Percentiles rank a stretch among this genome's conserved stretches.
phyloP scores from a whole-genome alignment of 2,329 filamentous ascomycete species.

The Clonostachys byssicola region DNA sequence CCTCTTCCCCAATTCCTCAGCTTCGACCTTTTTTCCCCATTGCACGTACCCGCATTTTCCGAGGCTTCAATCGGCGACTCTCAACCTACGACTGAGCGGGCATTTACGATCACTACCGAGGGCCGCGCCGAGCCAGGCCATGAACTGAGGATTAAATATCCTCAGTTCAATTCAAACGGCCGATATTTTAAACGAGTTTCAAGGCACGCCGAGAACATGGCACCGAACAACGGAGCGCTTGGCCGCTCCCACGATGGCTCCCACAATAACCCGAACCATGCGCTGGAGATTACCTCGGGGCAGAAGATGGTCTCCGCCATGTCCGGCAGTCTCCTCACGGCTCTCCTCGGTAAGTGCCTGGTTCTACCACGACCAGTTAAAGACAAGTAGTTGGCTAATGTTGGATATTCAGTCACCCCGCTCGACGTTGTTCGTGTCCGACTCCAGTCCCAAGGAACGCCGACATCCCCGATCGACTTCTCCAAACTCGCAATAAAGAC shows the following conservation, averaged over 20 bases:
- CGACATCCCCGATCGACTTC: conserved; percentile 46
- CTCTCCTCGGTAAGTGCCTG: conserved; percentile 67
- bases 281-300: conserved; percentile 67
- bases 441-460: conserved; percentile 73
- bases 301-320: conserved; percentile 97
- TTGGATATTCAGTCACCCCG: conserved; percentile 66
- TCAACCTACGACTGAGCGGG: no score
- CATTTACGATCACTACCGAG: no score
- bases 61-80: no score
- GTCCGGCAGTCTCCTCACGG: conserved; percentile 84
- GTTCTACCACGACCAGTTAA: neutral
- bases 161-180: no score
- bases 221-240: no score
- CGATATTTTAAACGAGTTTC: no score
- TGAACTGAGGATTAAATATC: no score
- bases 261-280: conserved; percentile 19
- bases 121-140: conserved; percentile 28
- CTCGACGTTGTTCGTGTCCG: conserved; percentile 96
- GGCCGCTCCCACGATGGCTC: neutral
- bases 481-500: conserved; percentile 51
- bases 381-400: neutral
- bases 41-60: no score
- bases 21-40: no score
- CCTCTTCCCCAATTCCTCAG: no score
- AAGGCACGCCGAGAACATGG: no score